Evolutionary conservation across 164 flowering plant species (phyloP).

Genomic region (Akebia trifoliata): DNA sequence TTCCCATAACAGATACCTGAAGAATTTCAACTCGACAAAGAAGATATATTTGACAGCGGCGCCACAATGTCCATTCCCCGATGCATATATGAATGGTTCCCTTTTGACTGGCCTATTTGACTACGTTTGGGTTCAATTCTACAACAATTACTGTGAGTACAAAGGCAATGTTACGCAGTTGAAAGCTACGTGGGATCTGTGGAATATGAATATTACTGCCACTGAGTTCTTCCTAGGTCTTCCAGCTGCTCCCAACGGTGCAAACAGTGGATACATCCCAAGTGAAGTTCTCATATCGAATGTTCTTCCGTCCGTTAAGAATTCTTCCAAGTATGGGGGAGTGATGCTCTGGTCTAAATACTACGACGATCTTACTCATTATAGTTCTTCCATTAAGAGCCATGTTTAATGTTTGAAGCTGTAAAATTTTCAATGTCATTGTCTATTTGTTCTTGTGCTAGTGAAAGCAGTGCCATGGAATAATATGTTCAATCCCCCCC

Average conservation of each 20-base stretch:
- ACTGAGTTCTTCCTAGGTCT: slow-evolving; percentile 21
- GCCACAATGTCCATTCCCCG: slow-evolving; percentile 30
- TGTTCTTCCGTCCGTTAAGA: slow-evolving; percentile 22
- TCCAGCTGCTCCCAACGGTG: slow-evolving; percentile 23
- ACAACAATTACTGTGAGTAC: slow-evolving; percentile 25
- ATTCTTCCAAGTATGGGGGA: slow-evolving; percentile 21
- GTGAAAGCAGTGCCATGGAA: no score
- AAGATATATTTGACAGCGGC: slow-evolving; percentile 30
- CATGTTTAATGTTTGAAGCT: slow-evolving; percentile 6
- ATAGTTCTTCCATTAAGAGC: slow-evolving; percentile 10
- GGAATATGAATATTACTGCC: slow-evolving; percentile 11
- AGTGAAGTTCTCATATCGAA: slow-evolving; percentile 9
- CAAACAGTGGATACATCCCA: slow-evolving; percentile 18
- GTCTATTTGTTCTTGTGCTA: no score
- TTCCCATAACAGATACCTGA: background rate
- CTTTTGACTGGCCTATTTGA: slow-evolving; percentile 29
- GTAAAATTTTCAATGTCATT: no score
- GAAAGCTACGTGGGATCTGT: slow-evolving; percentile 19
- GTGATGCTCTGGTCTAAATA: slow-evolving; percentile 25
- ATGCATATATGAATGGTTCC: slow-evolving; percentile 14
- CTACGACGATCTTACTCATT: slow-evolving; percentile 10
- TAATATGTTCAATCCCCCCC: no score
- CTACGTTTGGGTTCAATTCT: slow-evolving; percentile 35
- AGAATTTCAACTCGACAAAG: background rate
- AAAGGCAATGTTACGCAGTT: slow-evolving; percentile 3